Evolutionary conservation across 345 rosid species (phyloP).

Genomic region (Gynandropsis gynandra): DNA sequence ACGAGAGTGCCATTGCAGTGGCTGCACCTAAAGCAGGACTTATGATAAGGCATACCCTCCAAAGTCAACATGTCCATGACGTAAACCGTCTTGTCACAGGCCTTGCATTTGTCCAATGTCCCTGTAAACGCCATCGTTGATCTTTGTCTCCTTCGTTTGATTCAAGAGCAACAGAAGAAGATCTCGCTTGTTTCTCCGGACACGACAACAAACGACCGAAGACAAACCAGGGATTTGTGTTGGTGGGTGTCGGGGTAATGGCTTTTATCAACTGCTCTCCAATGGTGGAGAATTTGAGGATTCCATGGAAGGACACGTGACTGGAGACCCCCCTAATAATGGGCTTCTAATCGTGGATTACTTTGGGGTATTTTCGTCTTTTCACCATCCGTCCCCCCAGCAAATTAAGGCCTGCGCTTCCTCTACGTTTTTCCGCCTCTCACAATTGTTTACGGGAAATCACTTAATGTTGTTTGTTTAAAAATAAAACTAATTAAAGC

Average conservation of each 20-base stretch:
- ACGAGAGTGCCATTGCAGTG: conserved; percentile 91
- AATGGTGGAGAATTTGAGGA: conserved; percentile 24
- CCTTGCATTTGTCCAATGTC: conserved; percentile 96
- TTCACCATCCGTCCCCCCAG: too few species aligned
- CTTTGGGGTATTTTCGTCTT: too few species aligned
- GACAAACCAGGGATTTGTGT: conserved; percentile 1
- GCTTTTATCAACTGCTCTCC: too few species aligned
- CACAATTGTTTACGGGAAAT: too few species aligned
- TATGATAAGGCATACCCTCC: conserved; percentile 89
- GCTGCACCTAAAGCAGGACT: conserved; percentile 82
- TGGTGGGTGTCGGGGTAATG: too few species aligned
- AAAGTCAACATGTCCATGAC: conserved; percentile 77
- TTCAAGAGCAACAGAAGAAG: too few species aligned
- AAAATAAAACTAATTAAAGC: too few species aligned
- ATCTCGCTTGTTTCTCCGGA: conserved; percentile 17
- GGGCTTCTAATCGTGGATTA: conserved; percentile 8
- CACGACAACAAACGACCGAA: conserved; percentile 22
- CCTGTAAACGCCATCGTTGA: conserved; percentile 74
- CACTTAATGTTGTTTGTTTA: too few species aligned
- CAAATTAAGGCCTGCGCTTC: too few species aligned
- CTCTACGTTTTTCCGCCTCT: too few species aligned
- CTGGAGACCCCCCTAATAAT: conserved; percentile 15
- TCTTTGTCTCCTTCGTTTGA: not conserved
- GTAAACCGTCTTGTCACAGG: conserved; percentile 88
- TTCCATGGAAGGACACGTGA: conserved; percentile 14